Conservation (phyloP, 352 stramenopile genomes). For the Pythium guiyangense region DNA sequence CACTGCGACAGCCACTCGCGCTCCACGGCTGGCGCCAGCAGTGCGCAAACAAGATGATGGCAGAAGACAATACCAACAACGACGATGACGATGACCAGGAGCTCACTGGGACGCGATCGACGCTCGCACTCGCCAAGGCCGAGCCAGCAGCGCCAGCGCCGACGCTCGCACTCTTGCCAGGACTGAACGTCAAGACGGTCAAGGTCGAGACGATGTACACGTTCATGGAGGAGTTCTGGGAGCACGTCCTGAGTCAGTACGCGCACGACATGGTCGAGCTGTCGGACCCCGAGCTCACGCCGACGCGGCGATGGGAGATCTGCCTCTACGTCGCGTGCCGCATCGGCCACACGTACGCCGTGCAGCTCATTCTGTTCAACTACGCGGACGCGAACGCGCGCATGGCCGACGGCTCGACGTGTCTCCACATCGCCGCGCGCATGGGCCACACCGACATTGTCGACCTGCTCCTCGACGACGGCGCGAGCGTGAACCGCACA, state of each 20-base stretch:
- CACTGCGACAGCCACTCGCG: constrained; percentile 35
- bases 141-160: constrained; percentile 1
- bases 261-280: constrained; percentile 61
- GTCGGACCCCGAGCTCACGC: constrained; percentile 33
- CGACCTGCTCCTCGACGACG: constrained; percentile 55
- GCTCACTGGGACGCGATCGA: constrained; percentile 1
- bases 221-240: constrained; percentile 80
- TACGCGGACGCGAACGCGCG: constrained; percentile 57
- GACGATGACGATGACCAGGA: neutral
- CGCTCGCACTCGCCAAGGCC: constrained; percentile 6
- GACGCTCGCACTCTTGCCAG: constrained; percentile 24
- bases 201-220: constrained; percentile 67
- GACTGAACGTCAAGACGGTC: constrained; percentile 52
- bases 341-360: constrained; percentile 68
- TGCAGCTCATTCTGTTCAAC: constrained; percentile 72
- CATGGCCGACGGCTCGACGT: constrained; percentile 61
- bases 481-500: constrained; percentile 50
- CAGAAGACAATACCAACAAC: constrained; percentile 19
- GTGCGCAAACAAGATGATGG: constrained; percentile 42
- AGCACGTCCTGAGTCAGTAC: constrained; percentile 58
- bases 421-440: constrained; percentile 65
- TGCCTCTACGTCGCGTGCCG: constrained; percentile 66
- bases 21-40: constrained; percentile 55
- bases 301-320: constrained; percentile 64
- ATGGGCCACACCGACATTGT: constrained; percentile 69